These are phyloP conservation scores for Sporodiniella umbellata DNA, from an alignment of 371 early-diverging fungal species.

Conservation along the genomic window DNA sequence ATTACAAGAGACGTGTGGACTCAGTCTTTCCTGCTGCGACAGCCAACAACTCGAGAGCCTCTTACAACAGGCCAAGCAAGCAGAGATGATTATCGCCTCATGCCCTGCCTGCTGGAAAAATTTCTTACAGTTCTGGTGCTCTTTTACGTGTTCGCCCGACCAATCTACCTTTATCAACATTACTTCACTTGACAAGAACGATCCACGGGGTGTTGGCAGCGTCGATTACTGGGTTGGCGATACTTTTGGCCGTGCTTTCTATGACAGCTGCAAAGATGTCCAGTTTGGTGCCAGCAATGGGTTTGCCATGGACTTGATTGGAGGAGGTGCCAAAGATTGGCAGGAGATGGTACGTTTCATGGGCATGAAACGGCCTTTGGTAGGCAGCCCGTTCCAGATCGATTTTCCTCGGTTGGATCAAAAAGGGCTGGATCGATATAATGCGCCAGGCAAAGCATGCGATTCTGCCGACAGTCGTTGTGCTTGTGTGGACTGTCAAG, in stretches of 20 bases:
- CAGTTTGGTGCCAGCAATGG: conserved; percentile 69
- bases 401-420: conserved; percentile 43
- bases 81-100: conserved; percentile 56
- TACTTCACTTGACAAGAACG: no score
- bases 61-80: conserved; percentile 50
- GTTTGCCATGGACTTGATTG: conserved; percentile 74
- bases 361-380: conserved; percentile 56
- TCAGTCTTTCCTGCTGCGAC: conserved; percentile 62
- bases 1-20: conserved; percentile 60
- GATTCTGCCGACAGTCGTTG: conserved; percentile 60
- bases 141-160: conserved; percentile 69
- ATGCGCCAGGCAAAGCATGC: conserved; percentile 49
- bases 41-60: conserved; percentile 54
- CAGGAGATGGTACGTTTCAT: conserved; percentile 63
- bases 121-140: conserved; percentile 69
- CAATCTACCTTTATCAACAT: conserved; percentile 73
- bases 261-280: conserved; percentile 73
- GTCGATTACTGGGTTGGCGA: conserved; percentile 63
- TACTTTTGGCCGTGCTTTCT: conserved; percentile 60
- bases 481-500: conserved; percentile 71
- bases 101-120: conserved; percentile 83
- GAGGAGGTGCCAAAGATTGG: conserved; percentile 71
- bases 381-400: conserved; percentile 75
- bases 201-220: conserved; percentile 35
- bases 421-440: conserved; percentile 27